Conservation (phyloP, 345 rosid species). For the Trapa bicornis region DNA sequence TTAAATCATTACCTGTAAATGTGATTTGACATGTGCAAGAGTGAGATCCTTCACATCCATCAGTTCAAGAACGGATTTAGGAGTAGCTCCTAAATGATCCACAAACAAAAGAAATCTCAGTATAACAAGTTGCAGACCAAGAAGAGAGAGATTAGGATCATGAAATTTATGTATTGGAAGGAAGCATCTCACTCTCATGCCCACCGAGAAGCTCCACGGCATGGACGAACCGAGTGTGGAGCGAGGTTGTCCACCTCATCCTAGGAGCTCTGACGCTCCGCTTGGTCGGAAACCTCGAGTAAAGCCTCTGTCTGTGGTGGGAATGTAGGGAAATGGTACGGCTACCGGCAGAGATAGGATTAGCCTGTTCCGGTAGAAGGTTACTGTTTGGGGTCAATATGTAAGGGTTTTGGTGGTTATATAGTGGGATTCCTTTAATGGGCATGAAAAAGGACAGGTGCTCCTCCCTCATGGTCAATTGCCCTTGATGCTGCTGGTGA, state of each 20-base stretch:
- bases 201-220: constrained; percentile 98
- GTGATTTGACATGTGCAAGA: constrained; percentile 96
- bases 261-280: constrained; percentile 52
- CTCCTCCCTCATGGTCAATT: constrained; percentile 35
- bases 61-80: constrained; percentile 94
- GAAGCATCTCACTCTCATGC: constrained; percentile 66
- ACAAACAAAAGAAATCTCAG: constrained; percentile 4
- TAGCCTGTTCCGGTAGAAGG: neutral
- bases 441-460: constrained; percentile 53
- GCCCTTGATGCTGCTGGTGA: constrained; percentile 22
- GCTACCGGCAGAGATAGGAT: neutral
- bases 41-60: constrained; percentile 99
- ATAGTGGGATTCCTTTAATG: constrained; percentile 66
- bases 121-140: neutral
- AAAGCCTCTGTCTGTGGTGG: constrained; percentile 30
- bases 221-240: constrained; percentile 94
- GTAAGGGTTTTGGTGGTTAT: constrained; percentile 25
- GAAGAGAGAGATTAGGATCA: neutral
- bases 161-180: neutral
- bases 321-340: neutral
- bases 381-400: too few species aligned
- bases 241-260: constrained; percentile 98
- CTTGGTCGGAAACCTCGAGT: constrained; percentile 52
- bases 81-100: constrained; percentile 64
- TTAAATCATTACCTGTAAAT: constrained; percentile 55